These are phyloP conservation scores for Paspalum notatum DNA, from an alignment of 176 grass and related monocot genomes.

Conservation along the genomic window DNA sequence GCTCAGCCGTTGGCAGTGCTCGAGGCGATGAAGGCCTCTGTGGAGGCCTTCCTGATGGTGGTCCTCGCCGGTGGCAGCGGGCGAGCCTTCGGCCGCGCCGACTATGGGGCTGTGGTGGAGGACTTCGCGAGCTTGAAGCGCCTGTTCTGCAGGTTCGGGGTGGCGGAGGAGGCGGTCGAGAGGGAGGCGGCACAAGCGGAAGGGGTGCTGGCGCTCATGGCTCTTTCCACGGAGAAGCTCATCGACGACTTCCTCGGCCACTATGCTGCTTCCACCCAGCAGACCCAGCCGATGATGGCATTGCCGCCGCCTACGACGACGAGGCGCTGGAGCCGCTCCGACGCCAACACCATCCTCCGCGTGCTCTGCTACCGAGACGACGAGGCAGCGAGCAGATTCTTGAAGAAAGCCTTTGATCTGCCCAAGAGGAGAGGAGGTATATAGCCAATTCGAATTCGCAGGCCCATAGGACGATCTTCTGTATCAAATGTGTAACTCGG, in stretches of 20 bases:
- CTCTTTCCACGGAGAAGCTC: conserved; percentile 52
- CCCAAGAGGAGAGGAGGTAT: conserved; percentile 51
- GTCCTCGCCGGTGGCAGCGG: conserved; percentile 55
- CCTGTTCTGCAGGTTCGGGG: conserved; percentile 46
- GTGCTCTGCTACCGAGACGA: conserved; percentile 78
- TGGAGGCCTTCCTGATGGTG: conserved; percentile 60
- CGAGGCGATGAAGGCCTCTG: conserved; percentile 54
- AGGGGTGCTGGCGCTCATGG: conserved; percentile 61
- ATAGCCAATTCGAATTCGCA: not conserved
- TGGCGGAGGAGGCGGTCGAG: conserved; percentile 54
- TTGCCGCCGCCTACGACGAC: conserved; percentile 33
- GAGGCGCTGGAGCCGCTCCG: conserved; percentile 55
- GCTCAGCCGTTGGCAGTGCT: conserved; percentile 45
- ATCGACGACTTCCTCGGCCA: conserved; percentile 42
- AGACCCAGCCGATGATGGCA: conserved; percentile 24
- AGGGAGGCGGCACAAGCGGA: conserved; percentile 43
- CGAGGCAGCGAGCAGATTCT: conserved; percentile 59
- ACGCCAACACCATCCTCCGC: conserved; percentile 59
- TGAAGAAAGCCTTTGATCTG: conserved; percentile 64
- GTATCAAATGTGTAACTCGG: too few relatives aligned
- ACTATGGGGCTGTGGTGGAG: conserved; percentile 40
- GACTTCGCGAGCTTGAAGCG: conserved; percentile 63
- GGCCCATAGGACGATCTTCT: not conserved
- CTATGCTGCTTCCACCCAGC: not conserved
- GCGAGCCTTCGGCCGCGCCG: conserved; percentile 45